Base-by-base conservation (phyloP, 768 basidiomycete species). In the Nidularia pulvinata region DNA sequence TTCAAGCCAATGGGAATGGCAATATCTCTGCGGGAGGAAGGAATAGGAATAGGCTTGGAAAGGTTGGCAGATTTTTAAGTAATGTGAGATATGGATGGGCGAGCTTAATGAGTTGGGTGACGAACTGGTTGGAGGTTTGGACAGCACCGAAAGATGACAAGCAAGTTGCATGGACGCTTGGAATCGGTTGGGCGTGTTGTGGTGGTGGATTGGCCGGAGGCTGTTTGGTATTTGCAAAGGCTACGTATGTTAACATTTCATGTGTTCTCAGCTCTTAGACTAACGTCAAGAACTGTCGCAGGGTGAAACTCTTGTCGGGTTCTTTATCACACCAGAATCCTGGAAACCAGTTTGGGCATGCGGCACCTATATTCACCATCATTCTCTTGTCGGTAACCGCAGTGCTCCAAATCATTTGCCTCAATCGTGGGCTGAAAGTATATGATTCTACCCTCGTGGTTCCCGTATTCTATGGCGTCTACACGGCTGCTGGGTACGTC, bases 391-490 rank as follows among this genome's bases (percentile, higher is more conserved):
- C 77, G 4, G 65, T 83, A 45, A 94, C 94, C 0, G 95, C 94
- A 3, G 84, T 98, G 33, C 70, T 88, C 47, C 95, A 98, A 66
- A 96, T 98, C 53, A 84, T 93, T 43, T 95, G 93, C 66, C 77
- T 98, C 42, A 95, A 98, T 64, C 86, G 89, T 42, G 95, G 90
- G 5, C 76, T 96, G n/a, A 85, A 85, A 62, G 87, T 91, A 7
- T 95, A 95, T 60, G 95, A 94, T 62, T 92, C 90, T 14, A 93
- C 91, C 0, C 70, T 97, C 1, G 93, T 97, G 14, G 95, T 97
- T 0, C 95, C 96, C 0, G 88, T 95, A 11, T 97, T 98, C 66
- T 98, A 96, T 65, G 93, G 93, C 7, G 86, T 94, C 7, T 95
- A 95, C 64, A 95, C 93, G 0, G 89, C 89, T 2, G 79, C 83